These are phyloP conservation scores for Zygosaccharomyces bailii DNA, from an alignment of 805 yeast genomes.

Conservation along the genomic window DNA sequence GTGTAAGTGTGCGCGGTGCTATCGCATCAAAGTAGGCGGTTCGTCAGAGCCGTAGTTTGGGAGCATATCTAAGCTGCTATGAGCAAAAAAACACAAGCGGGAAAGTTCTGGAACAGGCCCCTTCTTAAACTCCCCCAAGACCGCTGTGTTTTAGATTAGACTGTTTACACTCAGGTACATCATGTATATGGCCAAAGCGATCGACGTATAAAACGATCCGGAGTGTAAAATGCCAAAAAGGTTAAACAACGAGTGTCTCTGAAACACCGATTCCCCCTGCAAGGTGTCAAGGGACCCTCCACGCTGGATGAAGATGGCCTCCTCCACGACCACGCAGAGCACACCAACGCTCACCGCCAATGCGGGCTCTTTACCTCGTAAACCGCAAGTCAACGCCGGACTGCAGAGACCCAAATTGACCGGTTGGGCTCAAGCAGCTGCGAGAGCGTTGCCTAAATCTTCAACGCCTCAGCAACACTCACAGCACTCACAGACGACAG, in stretches of 20 bases:
- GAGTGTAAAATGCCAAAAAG: too few species aligned
- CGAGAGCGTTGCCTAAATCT: conserved; percentile 26
- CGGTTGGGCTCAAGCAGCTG: conserved; percentile 37
- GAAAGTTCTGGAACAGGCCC: too few species aligned
- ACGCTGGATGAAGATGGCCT: conserved; percentile 6
- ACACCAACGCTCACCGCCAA: conserved; percentile 4
- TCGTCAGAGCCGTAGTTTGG: too few species aligned
- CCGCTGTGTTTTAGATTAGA: too few species aligned
- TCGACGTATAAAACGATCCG: too few species aligned
- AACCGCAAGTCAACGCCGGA: conserved; percentile 2
- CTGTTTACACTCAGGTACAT: too few species aligned
- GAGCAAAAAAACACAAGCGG: too few species aligned
- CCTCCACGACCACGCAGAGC: conserved; percentile 6
- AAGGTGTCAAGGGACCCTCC: not conserved
- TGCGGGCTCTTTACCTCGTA: conserved; percentile 5
- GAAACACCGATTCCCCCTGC: not conserved
- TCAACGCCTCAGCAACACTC: conserved; percentile 13
- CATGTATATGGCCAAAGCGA: too few species aligned
- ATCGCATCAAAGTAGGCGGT: not conserved
- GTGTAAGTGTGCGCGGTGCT: not conserved
- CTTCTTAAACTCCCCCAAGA: too few species aligned
- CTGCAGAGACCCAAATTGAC: conserved; percentile 25
- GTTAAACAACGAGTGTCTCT: not conserved
- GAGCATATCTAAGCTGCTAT: too few species aligned
- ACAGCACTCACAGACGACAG: conserved; percentile 1